Conservation (phyloP, 192 early-diverging fungal species). For the Podila epicladia region DNA sequence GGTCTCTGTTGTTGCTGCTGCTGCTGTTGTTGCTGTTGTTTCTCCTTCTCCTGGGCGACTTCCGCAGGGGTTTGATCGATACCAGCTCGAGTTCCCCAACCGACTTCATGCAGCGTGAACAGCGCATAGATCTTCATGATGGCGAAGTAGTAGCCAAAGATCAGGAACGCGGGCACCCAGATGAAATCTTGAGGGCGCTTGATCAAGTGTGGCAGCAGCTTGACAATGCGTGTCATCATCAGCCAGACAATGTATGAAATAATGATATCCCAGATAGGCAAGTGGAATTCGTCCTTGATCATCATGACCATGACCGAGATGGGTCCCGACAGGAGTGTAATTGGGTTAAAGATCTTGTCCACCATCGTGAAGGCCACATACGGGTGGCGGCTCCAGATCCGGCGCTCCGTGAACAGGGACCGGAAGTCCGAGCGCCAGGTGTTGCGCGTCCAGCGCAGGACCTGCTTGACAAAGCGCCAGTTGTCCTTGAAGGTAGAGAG, state of each 20-base stretch:
- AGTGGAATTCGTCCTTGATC: conserved; percentile 41
- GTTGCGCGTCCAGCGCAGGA: conserved; percentile 79
- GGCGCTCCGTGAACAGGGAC: conserved; percentile 69
- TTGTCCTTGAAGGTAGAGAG: conserved; percentile 80
- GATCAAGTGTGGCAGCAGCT: conserved; percentile 74
- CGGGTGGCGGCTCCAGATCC: conserved; percentile 75
- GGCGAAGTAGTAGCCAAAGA: conserved; percentile 79
- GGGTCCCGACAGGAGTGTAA: conserved; percentile 73
- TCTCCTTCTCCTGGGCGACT: conserved; percentile 53
- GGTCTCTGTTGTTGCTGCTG: background rate
- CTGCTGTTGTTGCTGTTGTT: conserved; percentile 32
- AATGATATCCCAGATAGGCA: conserved; percentile 70
- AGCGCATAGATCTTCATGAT: conserved; percentile 77
- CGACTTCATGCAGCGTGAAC: conserved; percentile 75
- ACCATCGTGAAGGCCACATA: conserved; percentile 81
- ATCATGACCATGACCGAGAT: conserved; percentile 65
- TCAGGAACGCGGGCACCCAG: conserved; percentile 69
- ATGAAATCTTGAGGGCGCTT: conserved; percentile 71
- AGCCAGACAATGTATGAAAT: conserved; percentile 72
- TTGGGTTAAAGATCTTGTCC: conserved; percentile 79
- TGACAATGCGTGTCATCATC: conserved; percentile 70
- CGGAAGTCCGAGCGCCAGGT: conserved; percentile 77
- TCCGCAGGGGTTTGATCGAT: conserved; percentile 54
- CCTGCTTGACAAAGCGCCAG: conserved; percentile 77
- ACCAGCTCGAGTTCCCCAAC: conserved; percentile 75